Conservation (phyloP, 805 yeast genomes). For the Phaffomyces antillensis region DNA sequence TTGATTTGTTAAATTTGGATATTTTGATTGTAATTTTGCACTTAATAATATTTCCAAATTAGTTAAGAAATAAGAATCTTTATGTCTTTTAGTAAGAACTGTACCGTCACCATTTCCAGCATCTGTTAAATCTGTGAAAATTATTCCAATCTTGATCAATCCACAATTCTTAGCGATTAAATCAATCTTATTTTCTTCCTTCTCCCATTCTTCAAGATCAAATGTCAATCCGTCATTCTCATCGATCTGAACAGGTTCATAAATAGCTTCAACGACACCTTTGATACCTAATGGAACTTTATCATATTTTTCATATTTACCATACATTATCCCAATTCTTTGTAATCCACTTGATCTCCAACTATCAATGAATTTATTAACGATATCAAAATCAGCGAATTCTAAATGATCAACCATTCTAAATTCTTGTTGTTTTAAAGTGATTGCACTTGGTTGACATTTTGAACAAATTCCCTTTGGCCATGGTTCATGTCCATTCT, state of each 20-base stretch:
- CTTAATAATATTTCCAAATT: slow-evolving; percentile 85
- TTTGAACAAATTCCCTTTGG: slow-evolving; percentile 92
- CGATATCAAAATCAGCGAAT: slow-evolving; percentile 63
- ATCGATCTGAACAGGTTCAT: slow-evolving; percentile 86
- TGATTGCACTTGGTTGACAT: slow-evolving; percentile 94
- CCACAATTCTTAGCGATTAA: slow-evolving; percentile 53
- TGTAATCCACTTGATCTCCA: slow-evolving; percentile 91
- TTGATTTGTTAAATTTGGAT: slow-evolving; percentile 60
- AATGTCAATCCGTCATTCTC: slow-evolving; percentile 81
- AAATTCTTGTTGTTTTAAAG: slow-evolving; percentile 81
- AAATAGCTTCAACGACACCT: slow-evolving; percentile 89
- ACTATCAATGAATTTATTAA: slow-evolving; percentile 78
- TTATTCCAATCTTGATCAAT: slow-evolving; percentile 66
- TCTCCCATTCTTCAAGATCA: slow-evolving; percentile 42
- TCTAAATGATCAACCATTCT: slow-evolving; percentile 98
- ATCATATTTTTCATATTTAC: slow-evolving; percentile 70
- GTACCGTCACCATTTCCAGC: slow-evolving; percentile 82
- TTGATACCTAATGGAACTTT: slow-evolving; percentile 89
- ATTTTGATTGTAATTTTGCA: slow-evolving; percentile 62
- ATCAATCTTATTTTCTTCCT: slow-evolving; percentile 41
- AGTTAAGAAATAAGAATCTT: slow-evolving; percentile 81
- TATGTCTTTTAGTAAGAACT: slow-evolving; percentile 88
- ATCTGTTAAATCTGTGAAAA: slow-evolving; percentile 87
- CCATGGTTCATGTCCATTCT: slow-evolving; percentile 85
- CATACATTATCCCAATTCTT: slow-evolving; percentile 79